Evolutionary conservation across 768 basidiomycete genomes (phyloP).

Genomic region (Agaricus sinodeliciosus): DNA sequence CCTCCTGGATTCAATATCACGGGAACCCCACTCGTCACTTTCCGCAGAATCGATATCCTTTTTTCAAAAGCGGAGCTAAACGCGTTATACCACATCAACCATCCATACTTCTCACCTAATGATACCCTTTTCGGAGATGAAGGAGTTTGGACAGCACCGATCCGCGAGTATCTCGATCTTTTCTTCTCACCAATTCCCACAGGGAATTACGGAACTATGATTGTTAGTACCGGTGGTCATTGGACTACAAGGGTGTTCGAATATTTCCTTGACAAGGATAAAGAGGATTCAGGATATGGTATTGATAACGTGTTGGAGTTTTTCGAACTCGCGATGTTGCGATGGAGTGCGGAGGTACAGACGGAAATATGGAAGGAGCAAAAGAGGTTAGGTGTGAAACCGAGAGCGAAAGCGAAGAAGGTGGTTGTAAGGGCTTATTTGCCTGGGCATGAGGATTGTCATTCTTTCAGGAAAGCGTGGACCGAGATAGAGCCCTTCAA

Average conservation of each 20-base stretch:
- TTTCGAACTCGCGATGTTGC: conserved; percentile 49
- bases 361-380: conserved; percentile 29
- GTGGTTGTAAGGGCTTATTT: conserved; percentile 56
- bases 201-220: conserved; percentile 52
- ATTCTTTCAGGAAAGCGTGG: conserved; percentile 40
- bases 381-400: conserved; percentile 9
- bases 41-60: conserved; percentile 60
- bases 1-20: conserved; percentile 49
- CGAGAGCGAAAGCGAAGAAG: conserved; percentile 21
- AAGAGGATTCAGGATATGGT: conserved; percentile 33
- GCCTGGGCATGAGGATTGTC: conserved; percentile 63
- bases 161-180: conserved; percentile 43
- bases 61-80: conserved; percentile 41
- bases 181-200: conserved; percentile 42
- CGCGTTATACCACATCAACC: conserved; percentile 32
- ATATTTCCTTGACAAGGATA: conserved; percentile 20
- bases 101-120: conserved; percentile 20
- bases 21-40: conserved; percentile 55
- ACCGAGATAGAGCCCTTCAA: conserved; percentile 32
- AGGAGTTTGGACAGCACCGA: conserved; percentile 43
- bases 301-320: conserved; percentile 50
- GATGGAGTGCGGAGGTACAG: conserved; percentile 51
- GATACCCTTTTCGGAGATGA: conserved; percentile 52
- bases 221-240: conserved; percentile 62
- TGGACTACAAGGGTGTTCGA: conserved; percentile 57